phyloP scores from a whole-genome alignment of 306 rosid species.

The Cucumis cinereus region DNA sequence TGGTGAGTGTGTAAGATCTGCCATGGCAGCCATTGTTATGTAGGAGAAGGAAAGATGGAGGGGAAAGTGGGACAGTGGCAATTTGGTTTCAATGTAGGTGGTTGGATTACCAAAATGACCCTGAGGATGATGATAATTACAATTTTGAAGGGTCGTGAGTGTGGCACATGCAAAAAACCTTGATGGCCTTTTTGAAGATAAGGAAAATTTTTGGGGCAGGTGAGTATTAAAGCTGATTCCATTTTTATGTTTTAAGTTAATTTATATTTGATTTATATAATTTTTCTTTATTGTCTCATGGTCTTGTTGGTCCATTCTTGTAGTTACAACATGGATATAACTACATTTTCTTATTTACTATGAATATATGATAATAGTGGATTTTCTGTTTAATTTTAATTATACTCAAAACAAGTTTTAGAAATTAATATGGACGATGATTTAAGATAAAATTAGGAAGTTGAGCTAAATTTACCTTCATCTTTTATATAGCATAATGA shows the following conservation, averaged over 20 bases:
- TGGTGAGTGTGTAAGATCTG: background rate
- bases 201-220: background rate
- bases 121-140: background rate
- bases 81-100: background rate
- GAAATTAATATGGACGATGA: no score
- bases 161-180: background rate
- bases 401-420: no score
- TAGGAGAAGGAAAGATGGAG: background rate
- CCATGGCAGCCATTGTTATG: constrained; percentile 1
- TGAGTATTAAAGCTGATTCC: background rate
- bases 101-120: background rate
- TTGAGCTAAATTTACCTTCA: no score
- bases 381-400: no score
- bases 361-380: background rate
- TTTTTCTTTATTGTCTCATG: background rate
- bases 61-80: background rate
- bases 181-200: background rate
- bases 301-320: background rate
- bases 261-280: background rate
- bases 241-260: background rate
- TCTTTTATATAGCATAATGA: no score
- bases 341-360: background rate
- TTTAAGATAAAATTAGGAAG: no score
- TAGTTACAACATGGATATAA: background rate
- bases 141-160: no score